Evolutionary conservation across 208 protist species (phyloP).

Genomic region (Acanthamoeba healyi): DNA sequence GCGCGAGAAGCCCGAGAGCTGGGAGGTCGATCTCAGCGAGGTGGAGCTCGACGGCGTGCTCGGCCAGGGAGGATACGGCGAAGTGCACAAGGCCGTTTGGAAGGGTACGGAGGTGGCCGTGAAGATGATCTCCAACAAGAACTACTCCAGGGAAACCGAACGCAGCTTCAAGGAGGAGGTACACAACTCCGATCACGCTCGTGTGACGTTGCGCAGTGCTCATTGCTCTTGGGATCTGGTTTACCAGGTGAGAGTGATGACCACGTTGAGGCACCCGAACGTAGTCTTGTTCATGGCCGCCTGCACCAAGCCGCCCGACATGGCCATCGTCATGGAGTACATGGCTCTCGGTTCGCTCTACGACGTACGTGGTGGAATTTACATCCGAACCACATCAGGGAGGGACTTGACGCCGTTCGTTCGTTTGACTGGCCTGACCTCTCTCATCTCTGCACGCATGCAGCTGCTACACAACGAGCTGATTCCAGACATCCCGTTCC

Average conservation of each 20-base stretch:
- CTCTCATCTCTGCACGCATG: too few species aligned
- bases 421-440: too few species aligned
- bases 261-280: conserved; percentile 52
- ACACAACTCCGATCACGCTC: background rate
- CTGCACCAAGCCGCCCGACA: background rate
- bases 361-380: background rate
- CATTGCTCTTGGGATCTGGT: background rate
- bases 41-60: background rate
- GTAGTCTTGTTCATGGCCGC: conserved; percentile 67
- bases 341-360: conserved; percentile 54
- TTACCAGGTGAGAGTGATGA: conserved; percentile 65
- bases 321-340: conserved; percentile 68
- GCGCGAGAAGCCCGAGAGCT: conserved; percentile 14
- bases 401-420: too few species aligned
- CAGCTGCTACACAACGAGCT: conserved; percentile 63
- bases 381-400: too few species aligned
- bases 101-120: conserved; percentile 70
- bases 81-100: conserved; percentile 61
- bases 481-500: background rate
- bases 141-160: background rate
- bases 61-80: conserved; percentile 8
- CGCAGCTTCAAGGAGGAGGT: conserved; percentile 42
- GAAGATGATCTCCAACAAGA: conserved; percentile 40
- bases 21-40: background rate
- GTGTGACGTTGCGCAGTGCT: too few species aligned